Conservation (phyloP, 495 filamentous ascomycete genomes). For the Aspergillus sclerotiicarbonarius region DNA sequence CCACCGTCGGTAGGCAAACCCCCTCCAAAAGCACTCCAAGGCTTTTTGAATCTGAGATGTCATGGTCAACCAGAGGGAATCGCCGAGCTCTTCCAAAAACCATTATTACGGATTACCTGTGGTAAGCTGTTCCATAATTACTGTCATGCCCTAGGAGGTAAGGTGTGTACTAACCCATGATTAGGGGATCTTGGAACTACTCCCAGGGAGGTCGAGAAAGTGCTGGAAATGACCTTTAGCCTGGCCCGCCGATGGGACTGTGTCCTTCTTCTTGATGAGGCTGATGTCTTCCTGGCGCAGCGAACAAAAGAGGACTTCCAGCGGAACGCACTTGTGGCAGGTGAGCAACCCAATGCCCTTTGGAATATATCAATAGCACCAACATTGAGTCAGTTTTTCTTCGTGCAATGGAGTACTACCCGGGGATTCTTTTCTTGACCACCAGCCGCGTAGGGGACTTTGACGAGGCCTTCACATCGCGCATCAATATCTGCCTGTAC, state of each 20-base stretch:
- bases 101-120: constrained; percentile 33
- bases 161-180: not conserved
- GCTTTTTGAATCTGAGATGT: not conserved
- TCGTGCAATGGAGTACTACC: constrained; percentile 53
- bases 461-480: constrained; percentile 52
- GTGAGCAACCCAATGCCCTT: not conserved
- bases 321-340: constrained; percentile 35
- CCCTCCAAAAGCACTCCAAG: not conserved
- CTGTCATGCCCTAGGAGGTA: not conserved
- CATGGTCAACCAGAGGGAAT: constrained; percentile 22
- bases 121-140: constrained; percentile 7
- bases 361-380: not conserved
- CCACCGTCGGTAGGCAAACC: constrained; percentile 35
- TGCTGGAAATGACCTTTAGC: constrained; percentile 37
- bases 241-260: constrained; percentile 47
- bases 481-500: constrained; percentile 43
- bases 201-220: constrained; percentile 36
- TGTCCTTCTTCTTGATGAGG: constrained; percentile 55
- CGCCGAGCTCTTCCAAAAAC: constrained; percentile 26
- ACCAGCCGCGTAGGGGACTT: constrained; percentile 51
- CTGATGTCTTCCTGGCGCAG: constrained; percentile 51
- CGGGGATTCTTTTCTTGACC: constrained; percentile 54
- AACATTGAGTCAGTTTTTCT: constrained; percentile 39
- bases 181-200: constrained; percentile 29
- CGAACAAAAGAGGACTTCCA: constrained; percentile 35